phyloP scores from a whole-genome alignment of 768 basidiomycete species.

The Ephemerocybe angulata region DNA sequence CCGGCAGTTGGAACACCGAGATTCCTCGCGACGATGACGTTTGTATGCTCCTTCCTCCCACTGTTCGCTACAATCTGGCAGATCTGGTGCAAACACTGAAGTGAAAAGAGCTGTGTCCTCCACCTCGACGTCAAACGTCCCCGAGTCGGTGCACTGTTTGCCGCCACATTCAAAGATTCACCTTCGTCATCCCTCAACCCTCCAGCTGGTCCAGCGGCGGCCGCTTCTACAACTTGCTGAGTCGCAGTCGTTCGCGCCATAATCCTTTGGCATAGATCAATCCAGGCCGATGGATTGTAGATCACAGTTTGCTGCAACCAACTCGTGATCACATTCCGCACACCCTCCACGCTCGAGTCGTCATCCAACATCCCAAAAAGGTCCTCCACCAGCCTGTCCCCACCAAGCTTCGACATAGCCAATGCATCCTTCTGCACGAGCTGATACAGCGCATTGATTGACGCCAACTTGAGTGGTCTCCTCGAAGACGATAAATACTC shows the following conservation, averaged over 20 bases:
- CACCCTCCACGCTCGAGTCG: conserved; percentile 90
- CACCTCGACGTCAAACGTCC: conserved; percentile 72
- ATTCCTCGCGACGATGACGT: conserved; percentile 64
- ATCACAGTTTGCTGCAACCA: conserved; percentile 96
- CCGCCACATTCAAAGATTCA: conserved; percentile 75
- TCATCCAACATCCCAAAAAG: conserved; percentile 94
- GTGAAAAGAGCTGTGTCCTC: conserved; percentile 93
- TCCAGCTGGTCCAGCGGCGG: conserved; percentile 37
- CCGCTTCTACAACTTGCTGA: conserved; percentile 66
- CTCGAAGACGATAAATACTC: conserved; percentile 75
- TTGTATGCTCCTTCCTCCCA: conserved; percentile 79
- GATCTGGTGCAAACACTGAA: conserved; percentile 89
- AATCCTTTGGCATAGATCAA: conserved; percentile 94
- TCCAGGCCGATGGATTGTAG: conserved; percentile 95
- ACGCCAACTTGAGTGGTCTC: conserved; percentile 85
- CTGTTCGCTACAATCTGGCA: conserved; percentile 71
- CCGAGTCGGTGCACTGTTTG: conserved; percentile 30
- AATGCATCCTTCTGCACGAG: conserved; percentile 94
- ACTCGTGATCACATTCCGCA: conserved; percentile 85
- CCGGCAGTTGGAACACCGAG: conserved; percentile 51
- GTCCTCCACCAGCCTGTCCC: conserved; percentile 90
- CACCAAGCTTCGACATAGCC: conserved; percentile 88
- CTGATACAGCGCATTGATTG: conserved; percentile 94
- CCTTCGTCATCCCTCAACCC: conserved; percentile 87
- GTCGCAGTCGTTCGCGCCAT: conserved; percentile 92